Conservation (phyloP, 2,329 filamentous ascomycete species). For the Stachybotrys chartarum region DNA sequence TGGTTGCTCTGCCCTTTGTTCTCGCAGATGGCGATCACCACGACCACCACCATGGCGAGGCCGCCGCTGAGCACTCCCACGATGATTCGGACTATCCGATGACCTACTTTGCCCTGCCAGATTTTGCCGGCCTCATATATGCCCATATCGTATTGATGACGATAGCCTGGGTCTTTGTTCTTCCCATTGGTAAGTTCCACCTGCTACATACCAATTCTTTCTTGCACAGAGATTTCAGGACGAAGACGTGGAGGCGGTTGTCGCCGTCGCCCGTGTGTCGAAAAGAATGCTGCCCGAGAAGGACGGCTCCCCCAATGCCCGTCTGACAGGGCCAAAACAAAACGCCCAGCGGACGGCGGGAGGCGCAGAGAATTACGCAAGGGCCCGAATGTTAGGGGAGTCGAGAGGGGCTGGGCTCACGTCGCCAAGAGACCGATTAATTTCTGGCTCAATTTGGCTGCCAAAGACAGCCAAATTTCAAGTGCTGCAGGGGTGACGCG, state of each 20-base stretch:
- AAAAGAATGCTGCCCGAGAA: not conserved
- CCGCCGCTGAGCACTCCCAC: conserved; percentile 13
- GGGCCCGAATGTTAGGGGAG: too few species aligned
- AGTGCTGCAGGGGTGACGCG: too few species aligned
- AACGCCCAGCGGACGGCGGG: too few species aligned
- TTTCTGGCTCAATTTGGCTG: too few species aligned
- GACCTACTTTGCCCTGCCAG: conserved; percentile 54
- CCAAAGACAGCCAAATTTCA: too few species aligned
- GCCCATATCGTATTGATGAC: conserved; percentile 66
- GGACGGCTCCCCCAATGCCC: not conserved
- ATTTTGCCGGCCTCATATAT: conserved; percentile 51
- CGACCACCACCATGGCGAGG: conserved; percentile 9
- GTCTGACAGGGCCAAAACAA: too few species aligned
- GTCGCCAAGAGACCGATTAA: too few species aligned
- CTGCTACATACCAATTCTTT: not conserved
- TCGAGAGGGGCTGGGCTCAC: too few species aligned
- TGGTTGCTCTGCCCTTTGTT: conserved; percentile 8
- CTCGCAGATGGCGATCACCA: conserved; percentile 11
- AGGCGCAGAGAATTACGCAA: too few species aligned
- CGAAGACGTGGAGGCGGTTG: not conserved
- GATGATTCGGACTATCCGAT: conserved; percentile 27
- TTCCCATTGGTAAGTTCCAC: conserved; percentile 59
- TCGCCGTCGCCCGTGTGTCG: not conserved
- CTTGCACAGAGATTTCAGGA: not conserved
- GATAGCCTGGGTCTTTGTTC: conserved; percentile 62